Evolutionary conservation across 345 rosid species (phyloP), one percentile per base, ranked within the genome.

Genomic region (Hibiscus trionum): DNA sequence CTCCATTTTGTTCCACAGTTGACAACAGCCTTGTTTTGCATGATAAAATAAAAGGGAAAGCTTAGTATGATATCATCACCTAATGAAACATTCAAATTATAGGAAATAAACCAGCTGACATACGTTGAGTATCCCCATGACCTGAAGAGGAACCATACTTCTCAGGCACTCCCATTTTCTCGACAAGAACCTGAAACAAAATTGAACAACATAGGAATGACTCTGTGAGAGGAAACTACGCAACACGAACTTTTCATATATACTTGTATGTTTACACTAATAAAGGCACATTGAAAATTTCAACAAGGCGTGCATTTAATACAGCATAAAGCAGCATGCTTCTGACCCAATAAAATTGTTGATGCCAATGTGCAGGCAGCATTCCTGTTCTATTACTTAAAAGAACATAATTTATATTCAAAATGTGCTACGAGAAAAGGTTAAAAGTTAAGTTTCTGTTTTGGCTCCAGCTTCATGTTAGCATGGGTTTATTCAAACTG

Each of bases 91-190:
- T 53, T 33, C 53, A 15, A 50, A 11, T 26, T 57, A 72, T 35
- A 12, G 61, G 63, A 59, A 70, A 11, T 46, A 69, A 59, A 72
- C 60, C 3, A 44, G 17, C 69, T 68, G 35, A 77, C 87, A 42
- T 86, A 95, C 98, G 80, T 72, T 83, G 76, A 68, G 72, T 77
- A 73, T 84, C 87, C n/a, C 68, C 81, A 64, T 73, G 71, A 65
- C 66, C 70, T 61, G 84, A 79, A 61, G 90, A 81, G 11, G 85
- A 77, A 52, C 60, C 81, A 44, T 79, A 69, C 78, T 80, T 87
- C 71, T 83, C 87, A 0, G 97, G 89, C 79, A 86, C 79, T 72
- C 96, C 97, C 97, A 94, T 94, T 83, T 94, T 94, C 83, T 94
- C 98, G 75, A 91, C 97, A 78, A 94, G 74, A 77, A 90, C 98